Evolutionary conservation across 805 yeast genomes (phyloP), one percentile per base, ranked within the genome.

Genomic region (Scheffersomyces coipomensis): DNA sequence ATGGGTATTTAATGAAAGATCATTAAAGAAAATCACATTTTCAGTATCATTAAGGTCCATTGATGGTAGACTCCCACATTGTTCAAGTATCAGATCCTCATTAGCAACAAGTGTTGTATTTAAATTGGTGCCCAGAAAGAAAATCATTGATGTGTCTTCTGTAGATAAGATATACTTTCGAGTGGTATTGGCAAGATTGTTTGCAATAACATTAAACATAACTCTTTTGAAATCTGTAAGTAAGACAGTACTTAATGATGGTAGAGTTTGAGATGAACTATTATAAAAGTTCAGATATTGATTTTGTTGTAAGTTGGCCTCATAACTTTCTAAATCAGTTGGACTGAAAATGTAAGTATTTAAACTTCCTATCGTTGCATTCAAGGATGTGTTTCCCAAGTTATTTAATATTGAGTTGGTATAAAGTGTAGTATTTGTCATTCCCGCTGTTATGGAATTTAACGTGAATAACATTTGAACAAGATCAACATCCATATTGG

Each of bases 401-500:
- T 26, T 17, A 13, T 6, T 13, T 27, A 27, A 8, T 6, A 32
- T 15, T 16, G 23, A 13, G 7, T 18, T 21, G 4, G 21, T 17
- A 32, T 26, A 23, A 7, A 27, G 26, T 2, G 47, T 45, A 13
- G 21, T 19, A 36, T 45, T 45, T 8, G 31, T 17, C 13, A 24
- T 35, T 10, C 30, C 27, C 15, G 30, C 24, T n/a, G 27, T 15
- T 2, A 43, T 47, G 6, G 44, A 35, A 25, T 38, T 43, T 15
- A 45, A 35, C 29, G 38, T 40, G 5, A 43, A 40, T 19, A 68
- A 46, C 8, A 70, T 10, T 39, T 58, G 64, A n/a, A 68, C 31
- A 18, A 56, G 44, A 38, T 59, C 60, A n/a, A 62, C 70, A 29
- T 62, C 49, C 47, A 60, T 36, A 39, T 60, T 61, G 26, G 66